Conservation (phyloP, 306 rosid genomes). For the Dryas octopetala region DNA sequence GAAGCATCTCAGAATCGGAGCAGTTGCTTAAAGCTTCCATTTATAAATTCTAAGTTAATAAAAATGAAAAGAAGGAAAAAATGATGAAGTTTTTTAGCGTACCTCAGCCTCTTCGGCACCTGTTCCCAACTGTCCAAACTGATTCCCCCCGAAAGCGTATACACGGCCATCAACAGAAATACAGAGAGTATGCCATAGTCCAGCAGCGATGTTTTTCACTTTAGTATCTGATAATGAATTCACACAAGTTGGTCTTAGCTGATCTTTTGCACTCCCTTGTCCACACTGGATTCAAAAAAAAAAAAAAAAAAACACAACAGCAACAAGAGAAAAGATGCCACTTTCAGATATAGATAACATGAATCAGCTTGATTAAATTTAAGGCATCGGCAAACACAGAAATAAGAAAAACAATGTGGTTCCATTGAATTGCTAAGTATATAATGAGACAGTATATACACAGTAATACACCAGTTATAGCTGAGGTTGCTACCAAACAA, state of each 20-base stretch:
- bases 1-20: background rate
- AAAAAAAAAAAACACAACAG: background rate
- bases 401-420: background rate
- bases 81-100: background rate
- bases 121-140: conserved; percentile 90
- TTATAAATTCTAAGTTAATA: too few species aligned
- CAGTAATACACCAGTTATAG: too few species aligned
- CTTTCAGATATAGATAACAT: background rate
- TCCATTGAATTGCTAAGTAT: background rate
- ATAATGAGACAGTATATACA: too few species aligned
- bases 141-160: conserved; percentile 85
- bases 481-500: background rate
- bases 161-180: conserved; percentile 58
- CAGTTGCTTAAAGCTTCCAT: background rate
- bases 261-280: conserved; percentile 73
- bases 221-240: conserved; percentile 52
- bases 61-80: background rate
- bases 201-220: conserved; percentile 66
- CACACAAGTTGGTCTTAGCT: conserved; percentile 65
- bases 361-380: background rate
- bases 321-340: background rate
- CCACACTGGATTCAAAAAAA: conserved; percentile 56
- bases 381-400: background rate
- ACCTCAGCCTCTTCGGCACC: conserved; percentile 80
- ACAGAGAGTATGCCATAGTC: conserved; percentile 91